Conservation (phyloP, 441 rosid genomes). For the Kokia cookei region DNA sequence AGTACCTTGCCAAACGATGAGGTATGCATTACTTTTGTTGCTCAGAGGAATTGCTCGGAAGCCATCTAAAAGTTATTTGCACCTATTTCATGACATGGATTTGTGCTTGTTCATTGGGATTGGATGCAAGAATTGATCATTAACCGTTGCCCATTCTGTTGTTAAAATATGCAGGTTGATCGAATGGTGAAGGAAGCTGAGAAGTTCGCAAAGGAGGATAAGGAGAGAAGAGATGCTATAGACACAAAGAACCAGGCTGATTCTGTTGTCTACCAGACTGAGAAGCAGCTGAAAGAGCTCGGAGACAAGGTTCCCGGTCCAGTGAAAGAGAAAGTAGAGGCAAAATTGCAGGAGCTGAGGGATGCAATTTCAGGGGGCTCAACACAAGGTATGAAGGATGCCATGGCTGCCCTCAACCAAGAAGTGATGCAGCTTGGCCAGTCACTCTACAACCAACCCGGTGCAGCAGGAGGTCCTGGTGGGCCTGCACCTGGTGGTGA, state of each 20-base stretch:
- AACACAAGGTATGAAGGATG: constrained; percentile 64
- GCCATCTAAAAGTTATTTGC: background rate
- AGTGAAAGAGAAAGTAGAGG: constrained; percentile 80
- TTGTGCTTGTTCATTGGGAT: background rate
- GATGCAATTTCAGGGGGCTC: constrained; percentile 57
- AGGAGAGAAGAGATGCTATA: constrained; percentile 84
- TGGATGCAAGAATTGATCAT: background rate
- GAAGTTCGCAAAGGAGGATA: constrained; percentile 74
- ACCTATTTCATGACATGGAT: background rate
- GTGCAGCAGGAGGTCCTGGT: constrained; percentile 43
- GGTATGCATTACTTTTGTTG: constrained; percentile 26
- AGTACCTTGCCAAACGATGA: constrained; percentile 88
- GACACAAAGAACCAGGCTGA: constrained; percentile 96
- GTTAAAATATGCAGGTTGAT: constrained; percentile 44
- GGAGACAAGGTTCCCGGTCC: constrained; percentile 78
- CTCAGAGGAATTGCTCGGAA: background rate
- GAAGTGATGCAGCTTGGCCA: constrained; percentile 94
- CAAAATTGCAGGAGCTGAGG: constrained; percentile 71
- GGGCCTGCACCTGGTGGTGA: constrained; percentile 54
- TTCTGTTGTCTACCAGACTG: constrained; percentile 77
- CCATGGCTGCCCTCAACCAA: constrained; percentile 80
- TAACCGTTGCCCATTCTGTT: background rate
- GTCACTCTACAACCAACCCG: constrained; percentile 83
- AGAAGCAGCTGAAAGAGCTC: constrained; percentile 80
- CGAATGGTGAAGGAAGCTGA: constrained; percentile 90